Conservation (phyloP, 2,329 filamentous ascomycete genomes). For the Madurella fahalii region DNA sequence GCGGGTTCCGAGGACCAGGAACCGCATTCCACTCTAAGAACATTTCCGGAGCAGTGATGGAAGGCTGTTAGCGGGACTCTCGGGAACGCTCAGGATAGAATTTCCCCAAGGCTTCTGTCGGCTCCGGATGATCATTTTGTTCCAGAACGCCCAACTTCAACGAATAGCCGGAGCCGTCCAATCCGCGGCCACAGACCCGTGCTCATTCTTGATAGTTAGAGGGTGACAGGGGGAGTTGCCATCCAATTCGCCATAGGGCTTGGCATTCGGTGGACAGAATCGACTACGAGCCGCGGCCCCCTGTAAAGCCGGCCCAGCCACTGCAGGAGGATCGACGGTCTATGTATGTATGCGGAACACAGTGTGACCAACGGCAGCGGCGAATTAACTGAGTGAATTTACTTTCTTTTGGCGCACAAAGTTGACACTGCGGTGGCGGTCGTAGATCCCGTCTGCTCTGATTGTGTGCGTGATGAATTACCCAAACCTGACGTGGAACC, state of each 20-base stretch:
- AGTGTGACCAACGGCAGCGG: background rate
- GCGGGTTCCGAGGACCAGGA: background rate
- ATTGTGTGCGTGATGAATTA: constrained; percentile 13
- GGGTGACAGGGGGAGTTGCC: constrained; percentile 13
- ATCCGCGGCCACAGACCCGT: background rate
- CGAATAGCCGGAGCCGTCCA: too few relatives aligned
- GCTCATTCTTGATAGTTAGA: constrained; percentile 11
- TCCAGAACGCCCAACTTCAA: too few relatives aligned
- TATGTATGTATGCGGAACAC: background rate
- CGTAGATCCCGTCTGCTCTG: background rate
- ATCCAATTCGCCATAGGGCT: constrained; percentile 19
- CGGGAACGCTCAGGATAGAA: too few relatives aligned
- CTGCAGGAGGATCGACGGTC: constrained; percentile 6
- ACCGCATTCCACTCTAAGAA: background rate
- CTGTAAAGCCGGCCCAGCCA: background rate
- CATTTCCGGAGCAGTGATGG: background rate
- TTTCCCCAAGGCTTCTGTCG: too few relatives aligned
- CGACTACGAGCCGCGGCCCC: constrained; percentile 1
- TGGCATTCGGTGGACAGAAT: constrained; percentile 15
- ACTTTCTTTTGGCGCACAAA: background rate
- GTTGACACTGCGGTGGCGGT: background rate
- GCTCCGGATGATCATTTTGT: too few relatives aligned
- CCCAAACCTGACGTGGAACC: constrained; percentile 9
- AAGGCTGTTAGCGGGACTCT: background rate
- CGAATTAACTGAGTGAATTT: constrained; percentile 16